These are phyloP conservation scores for Leccinum variicolor DNA, from an alignment of 768 basidiomycete genomes.

Conservation along the genomic window DNA sequence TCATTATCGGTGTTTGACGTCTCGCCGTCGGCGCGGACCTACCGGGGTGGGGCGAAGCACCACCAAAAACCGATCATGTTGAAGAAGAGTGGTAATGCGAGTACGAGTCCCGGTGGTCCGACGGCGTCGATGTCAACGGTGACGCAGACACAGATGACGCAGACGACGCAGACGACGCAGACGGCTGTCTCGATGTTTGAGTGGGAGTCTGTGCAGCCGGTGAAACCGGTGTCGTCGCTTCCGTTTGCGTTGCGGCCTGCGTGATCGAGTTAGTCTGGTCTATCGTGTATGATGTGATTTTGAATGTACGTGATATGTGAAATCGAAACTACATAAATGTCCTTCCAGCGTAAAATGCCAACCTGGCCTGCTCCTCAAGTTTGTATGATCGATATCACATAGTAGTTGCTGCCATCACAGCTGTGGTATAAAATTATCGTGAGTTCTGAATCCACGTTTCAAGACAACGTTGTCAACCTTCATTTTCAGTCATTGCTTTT, in stretches of 20 bases:
- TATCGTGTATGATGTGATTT: background rate
- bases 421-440: too few species aligned
- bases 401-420: too few species aligned
- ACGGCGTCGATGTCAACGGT: background rate
- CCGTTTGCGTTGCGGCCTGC: constrained; percentile 23
- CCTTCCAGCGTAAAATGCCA: too few species aligned
- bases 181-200: constrained; percentile 11
- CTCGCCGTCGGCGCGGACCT: constrained; percentile 17
- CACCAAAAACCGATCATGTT: constrained; percentile 35
- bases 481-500: too few species aligned
- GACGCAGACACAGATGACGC: background rate
- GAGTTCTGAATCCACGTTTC: too few species aligned
- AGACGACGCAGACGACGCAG: background rate
- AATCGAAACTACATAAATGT: background rate
- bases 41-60: constrained; percentile 25
- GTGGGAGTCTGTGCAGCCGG: constrained; percentile 25
- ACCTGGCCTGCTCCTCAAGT: too few species aligned
- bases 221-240: constrained; percentile 21
- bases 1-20: constrained; percentile 5
- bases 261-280: constrained; percentile 13
- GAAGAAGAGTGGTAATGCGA: constrained; percentile 21
- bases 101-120: background rate
- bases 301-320: background rate
- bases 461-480: too few species aligned
- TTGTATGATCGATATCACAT: too few species aligned